Base-by-base conservation (phyloP, 768 basidiomycete species). In the Gautieria morchelliformis region DNA sequence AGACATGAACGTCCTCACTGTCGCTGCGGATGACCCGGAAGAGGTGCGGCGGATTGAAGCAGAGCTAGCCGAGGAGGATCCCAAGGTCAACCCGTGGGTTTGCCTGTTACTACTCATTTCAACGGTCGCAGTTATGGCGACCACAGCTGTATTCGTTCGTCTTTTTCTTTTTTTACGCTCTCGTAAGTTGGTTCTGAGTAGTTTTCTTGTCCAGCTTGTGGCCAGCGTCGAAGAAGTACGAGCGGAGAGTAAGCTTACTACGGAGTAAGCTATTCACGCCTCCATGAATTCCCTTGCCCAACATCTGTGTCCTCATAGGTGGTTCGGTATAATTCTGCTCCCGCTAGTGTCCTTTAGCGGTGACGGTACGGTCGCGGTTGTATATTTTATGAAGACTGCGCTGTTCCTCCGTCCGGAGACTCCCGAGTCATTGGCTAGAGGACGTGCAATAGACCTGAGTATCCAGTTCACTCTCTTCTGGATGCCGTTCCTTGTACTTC, bases 401-500 rank as follows among this genome's bases (percentile, higher is more conserved):
- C 64, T 77, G 52, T 70, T 78, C 63, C 64, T 65, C 10, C 66
- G 69, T 40, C 70, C 71, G 0, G 70, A 65, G 40, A 62, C 78
- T 15, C 84, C 84, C 1, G 71, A 73, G 5, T 74, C 76, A n/a
- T 70, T 87, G 20, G 87, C 87, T 0, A 80, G 80, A 64, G 84
- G 76, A 0, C 76, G 81, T 22, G 82, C 85, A 5, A 89, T 89
- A 58, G 87, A 89, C 65, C 74, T 88, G 47, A 83, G 82, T 63
- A 87, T 89, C 57, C 87, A 89, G 63, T 89, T 89, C 67, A 76
- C 76, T 17, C 72, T 89, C 11, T 86, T 87, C 68, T 89, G 87
- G 87, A 84, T 84, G 79, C 87, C 87, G 0, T 75, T 87, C 62
- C 66, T 88, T 42, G 78, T 84, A 4, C 64, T 89, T 20, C 70